Evolutionary conservation across 2,329 filamentous ascomycete species (phyloP).

Genomic region (Colletotrichum melonis): DNA sequence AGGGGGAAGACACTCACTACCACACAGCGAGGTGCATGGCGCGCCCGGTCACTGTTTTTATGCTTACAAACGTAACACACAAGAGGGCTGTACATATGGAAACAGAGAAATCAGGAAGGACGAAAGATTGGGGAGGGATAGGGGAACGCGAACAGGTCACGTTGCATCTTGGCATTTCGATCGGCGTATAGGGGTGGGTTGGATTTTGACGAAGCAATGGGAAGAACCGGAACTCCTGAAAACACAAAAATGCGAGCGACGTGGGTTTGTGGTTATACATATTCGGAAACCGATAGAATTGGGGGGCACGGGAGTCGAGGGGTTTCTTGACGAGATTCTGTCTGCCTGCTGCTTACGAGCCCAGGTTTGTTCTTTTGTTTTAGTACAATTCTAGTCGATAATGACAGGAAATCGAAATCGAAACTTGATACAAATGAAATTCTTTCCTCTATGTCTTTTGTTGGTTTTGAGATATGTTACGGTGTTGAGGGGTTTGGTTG

Average conservation of each 20-base stretch:
- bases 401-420: neutral
- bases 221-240: neutral
- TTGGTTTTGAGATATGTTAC: neutral
- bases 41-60: neutral
- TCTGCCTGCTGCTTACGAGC: constrained; percentile 18
- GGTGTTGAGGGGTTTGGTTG: neutral
- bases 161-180: constrained; percentile 37
- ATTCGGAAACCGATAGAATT: constrained; percentile 10
- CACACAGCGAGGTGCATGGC: constrained; percentile 17
- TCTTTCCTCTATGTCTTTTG: neutral
- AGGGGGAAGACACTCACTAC: neutral
- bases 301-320: neutral
- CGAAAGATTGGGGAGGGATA: neutral
- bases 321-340: constrained; percentile 16
- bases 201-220: neutral
- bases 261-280: neutral
- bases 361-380: neutral
- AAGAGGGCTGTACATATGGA: constrained; percentile 10
- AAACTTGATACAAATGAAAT: neutral
- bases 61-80: neutral
- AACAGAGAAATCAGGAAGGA: neutral
- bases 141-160: constrained; percentile 24
- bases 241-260: neutral
- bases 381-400: neutral
- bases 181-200: constrained; percentile 6